Evolutionary conservation across 2,329 filamentous ascomycete genomes (phyloP).

Genomic region (Stromatinia cepivora): DNA sequence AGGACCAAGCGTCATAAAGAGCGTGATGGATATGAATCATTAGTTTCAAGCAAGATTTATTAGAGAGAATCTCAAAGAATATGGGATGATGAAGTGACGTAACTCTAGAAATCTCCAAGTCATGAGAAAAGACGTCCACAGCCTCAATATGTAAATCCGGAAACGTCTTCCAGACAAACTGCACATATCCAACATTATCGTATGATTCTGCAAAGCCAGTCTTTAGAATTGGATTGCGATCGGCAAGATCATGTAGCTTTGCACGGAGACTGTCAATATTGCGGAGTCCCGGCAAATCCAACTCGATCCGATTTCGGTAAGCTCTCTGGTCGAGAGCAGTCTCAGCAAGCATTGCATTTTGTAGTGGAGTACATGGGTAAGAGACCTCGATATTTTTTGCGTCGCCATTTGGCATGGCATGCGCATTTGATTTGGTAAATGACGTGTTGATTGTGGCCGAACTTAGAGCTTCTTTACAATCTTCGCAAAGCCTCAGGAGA

Average conservation of each 20-base stretch:
- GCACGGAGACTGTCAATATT: constrained; percentile 45
- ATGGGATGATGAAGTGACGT: constrained; percentile 54
- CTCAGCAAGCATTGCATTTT: constrained; percentile 78
- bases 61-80: constrained; percentile 54
- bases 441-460: not conserved
- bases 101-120: constrained; percentile 43
- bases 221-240: constrained; percentile 66
- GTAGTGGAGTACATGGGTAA: constrained; percentile 68
- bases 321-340: constrained; percentile 58
- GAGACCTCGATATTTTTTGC: constrained; percentile 49
- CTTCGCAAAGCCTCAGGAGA: constrained; percentile 42
- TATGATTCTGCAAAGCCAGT: constrained; percentile 67
- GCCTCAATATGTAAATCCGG: constrained; percentile 44
- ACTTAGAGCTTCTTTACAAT: constrained; percentile 23
- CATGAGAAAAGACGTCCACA: constrained; percentile 44
- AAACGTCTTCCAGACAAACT: constrained; percentile 63
- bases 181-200: constrained; percentile 52
- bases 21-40: constrained; percentile 70
- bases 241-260: constrained; percentile 52
- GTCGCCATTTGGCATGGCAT: constrained; percentile 29
- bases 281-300: constrained; percentile 48
- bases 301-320: constrained; percentile 77
- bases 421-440: not conserved
- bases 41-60: constrained; percentile 35
- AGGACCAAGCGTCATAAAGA: constrained; percentile 91